Base-by-base conservation (phyloP, 106 monocot species). In the Dendrobium chrysotoxum region DNA sequence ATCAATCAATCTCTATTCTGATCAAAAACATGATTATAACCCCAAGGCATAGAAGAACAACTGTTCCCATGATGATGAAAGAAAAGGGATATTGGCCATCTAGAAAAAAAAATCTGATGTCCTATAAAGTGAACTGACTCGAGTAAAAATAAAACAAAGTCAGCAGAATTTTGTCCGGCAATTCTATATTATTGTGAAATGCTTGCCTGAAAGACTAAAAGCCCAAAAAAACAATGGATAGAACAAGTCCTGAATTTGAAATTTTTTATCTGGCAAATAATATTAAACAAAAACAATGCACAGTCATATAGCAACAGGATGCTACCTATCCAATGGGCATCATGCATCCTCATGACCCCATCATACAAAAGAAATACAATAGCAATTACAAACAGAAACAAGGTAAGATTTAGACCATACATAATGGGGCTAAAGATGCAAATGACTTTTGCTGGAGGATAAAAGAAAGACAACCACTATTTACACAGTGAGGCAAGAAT, bases 401-500 rank as follows among this genome's bases (percentile, higher is more conserved):
- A 25, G 25, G 6, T 64, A 25, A 64, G 64, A 23, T 64, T 64
- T 64, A 64, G 7, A 64, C 25, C 6, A 5, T 8, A 25, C 9
- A 5, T 64, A 64, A 64, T 64, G 64, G 4, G 23, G 6, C 25
- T 23, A 64, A 7, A 64, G 7, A 64, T 64, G 26, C 64, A 64
- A 64, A 26, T 23, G 4, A 64, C 9, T 64, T 10, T 23, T n/a
- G 25, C 7, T 64, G 64, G 8, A 50, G n/a, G 16, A 45, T n/a
- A 23, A 12, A 81, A 81, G 40, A 74, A 23, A 74, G 30, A 71
- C 64, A 11, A 77, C 53, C 55, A 17, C 65, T 88, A 91, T 80
- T 88, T 88, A 85, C 91, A 89, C 54, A 95, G 88, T 7, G 95
- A 95, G 30, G 92, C 95, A 40, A 95, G 81, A 79, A 95, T 88